Percentiles rank a stretch among this genome's conserved stretches.
phyloP scores from a whole-genome alignment of 352 stramenopile species.

The Pythium vanterpoolii region DNA sequence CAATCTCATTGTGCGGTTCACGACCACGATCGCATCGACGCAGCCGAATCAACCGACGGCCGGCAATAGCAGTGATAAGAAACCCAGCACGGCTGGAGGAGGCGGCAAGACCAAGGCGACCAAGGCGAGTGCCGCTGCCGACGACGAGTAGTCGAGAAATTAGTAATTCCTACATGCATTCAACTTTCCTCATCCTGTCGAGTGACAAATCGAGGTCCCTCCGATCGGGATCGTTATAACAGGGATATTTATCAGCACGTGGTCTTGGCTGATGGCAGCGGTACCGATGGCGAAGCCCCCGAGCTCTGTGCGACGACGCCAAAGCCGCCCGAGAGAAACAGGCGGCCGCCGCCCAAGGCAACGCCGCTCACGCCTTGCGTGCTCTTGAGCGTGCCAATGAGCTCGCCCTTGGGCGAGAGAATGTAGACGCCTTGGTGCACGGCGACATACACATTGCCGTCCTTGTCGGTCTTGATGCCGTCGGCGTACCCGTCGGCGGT shows the following conservation, averaged over 20 bases:
- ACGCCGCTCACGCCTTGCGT: slow-evolving; percentile 52
- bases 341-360: slow-evolving; percentile 60
- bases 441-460: slow-evolving; percentile 73
- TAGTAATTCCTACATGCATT: neutral
- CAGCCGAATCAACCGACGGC: slow-evolving; percentile 22
- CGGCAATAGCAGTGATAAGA: slow-evolving; percentile 1
- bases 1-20: slow-evolving; percentile 81
- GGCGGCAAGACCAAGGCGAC: slow-evolving; percentile 33
- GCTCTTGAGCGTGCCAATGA: slow-evolving; percentile 60
- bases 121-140: slow-evolving; percentile 25
- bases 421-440: slow-evolving; percentile 78
- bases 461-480: slow-evolving; percentile 70
- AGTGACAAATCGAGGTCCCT: no score
- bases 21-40: slow-evolving; percentile 45
- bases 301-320: slow-evolving; percentile 57
- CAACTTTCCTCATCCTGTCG: neutral
- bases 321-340: slow-evolving; percentile 72
- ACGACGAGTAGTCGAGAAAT: slow-evolving; percentile 15
- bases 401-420: slow-evolving; percentile 42
- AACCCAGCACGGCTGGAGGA: neutral
- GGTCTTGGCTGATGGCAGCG: slow-evolving; percentile 18
- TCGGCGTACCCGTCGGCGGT: slow-evolving; percentile 57
- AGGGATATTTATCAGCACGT: slow-evolving; percentile 9
- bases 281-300: neutral
- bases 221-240: no score